These are phyloP conservation scores for Graphiopsis chlorocephala DNA, from an alignment of 2,329 filamentous ascomycete genomes.

Conservation along the genomic window DNA sequence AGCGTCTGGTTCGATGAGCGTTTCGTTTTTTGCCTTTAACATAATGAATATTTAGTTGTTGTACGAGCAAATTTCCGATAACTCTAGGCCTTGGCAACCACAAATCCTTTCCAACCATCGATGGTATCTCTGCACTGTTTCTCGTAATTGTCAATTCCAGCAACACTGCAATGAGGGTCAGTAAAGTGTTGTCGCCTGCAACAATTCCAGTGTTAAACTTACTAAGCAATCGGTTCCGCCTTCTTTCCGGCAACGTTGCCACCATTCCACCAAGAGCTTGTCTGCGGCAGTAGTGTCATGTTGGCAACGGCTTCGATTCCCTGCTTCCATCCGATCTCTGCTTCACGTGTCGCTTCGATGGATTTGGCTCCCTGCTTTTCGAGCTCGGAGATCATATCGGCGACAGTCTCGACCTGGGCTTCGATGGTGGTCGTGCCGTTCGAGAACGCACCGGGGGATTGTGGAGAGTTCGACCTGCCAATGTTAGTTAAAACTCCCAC, in stretches of 20 bases:
- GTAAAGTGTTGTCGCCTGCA: background rate
- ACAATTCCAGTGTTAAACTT: background rate
- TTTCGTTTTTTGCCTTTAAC: background rate
- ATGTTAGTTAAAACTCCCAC: background rate
- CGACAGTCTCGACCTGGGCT: constrained; percentile 45
- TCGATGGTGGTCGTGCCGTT: constrained; percentile 48
- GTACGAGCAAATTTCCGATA: background rate
- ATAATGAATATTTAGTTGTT: background rate
- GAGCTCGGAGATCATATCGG: constrained; percentile 41
- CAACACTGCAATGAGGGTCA: background rate
- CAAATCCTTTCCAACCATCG: constrained; percentile 34
- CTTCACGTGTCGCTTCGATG: constrained; percentile 41
- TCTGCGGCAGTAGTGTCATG: constrained; percentile 29
- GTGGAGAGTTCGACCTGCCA: constrained; percentile 11
- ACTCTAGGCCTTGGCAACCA: constrained; percentile 21
- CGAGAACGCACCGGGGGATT: constrained; percentile 44
- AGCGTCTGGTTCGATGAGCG: background rate
- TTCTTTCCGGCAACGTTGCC: constrained; percentile 46
- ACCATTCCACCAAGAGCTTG: constrained; percentile 37
- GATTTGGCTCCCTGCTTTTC: constrained; percentile 38
- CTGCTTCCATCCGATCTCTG: constrained; percentile 42
- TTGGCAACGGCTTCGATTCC: constrained; percentile 29
- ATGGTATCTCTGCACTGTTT: constrained; percentile 40
- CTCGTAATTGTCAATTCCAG: constrained; percentile 36
- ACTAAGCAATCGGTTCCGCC: constrained; percentile 40